Base-by-base conservation (phyloP, 495 filamentous ascomycete species). In the Hypoxylon subgilvum region DNA sequence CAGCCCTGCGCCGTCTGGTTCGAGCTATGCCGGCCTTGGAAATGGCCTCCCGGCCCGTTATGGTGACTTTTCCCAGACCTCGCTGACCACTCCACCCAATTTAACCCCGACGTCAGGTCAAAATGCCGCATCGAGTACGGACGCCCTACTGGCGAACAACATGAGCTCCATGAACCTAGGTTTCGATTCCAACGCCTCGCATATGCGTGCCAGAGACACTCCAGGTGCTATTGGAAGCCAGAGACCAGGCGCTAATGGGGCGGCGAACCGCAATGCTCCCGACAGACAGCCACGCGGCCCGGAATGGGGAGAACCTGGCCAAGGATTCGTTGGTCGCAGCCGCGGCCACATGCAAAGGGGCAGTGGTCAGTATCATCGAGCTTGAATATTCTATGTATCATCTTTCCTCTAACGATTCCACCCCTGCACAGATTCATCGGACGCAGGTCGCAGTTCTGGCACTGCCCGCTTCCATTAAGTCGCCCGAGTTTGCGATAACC, bases 151-250 rank as follows among this genome's bases (percentile, higher is more conserved):
- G 70, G 82, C 76, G 66, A 86, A 63, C 17, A 75, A 74, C 43
- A 66, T 84, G 61, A 73, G 70, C 21, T 68, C 84, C 75, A 72
- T 89, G 85, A 81, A 84, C 79, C 69, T 90, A 76, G 69, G 84
- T 75, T 79, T 82, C 81, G 75, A 86, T 59, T 65, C 82, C 75
- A 75, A 72, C 70, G 61, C 62, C 48, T 65, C 67, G 2, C 70
- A 70, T 36, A 61, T 68, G 41, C 70, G 70, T 13, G 68, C 69
- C 16, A 60, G 79, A 52, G 70, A 77, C 35, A 70, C 76, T 12
- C 74, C 89, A 22, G 91, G 90, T 1, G 84, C 91, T 31, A 96
- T 95, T 66, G 91, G 92, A 57, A 92, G 91, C 72, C 91, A 96
- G 69, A 85, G 92, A 57, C 84, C 89, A 18, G 80, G 85, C 53